Conservation (phyloP, 495 filamentous ascomycete species). For the Xylaria intraflava region DNA sequence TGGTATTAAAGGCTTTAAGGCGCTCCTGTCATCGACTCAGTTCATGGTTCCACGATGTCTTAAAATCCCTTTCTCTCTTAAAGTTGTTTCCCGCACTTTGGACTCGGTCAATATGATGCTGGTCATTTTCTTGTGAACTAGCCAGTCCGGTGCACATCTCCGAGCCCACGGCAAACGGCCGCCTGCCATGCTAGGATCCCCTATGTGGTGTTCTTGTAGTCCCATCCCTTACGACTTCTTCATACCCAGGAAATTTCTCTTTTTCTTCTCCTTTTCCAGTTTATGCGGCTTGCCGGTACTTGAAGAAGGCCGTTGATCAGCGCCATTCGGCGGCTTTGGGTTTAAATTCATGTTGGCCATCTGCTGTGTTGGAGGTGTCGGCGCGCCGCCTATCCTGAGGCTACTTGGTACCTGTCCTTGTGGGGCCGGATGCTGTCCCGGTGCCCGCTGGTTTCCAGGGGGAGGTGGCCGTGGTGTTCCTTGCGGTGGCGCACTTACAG, state of each 20-base stretch:
- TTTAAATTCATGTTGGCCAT: constrained; percentile 55
- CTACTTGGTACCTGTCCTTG: constrained; percentile 21
- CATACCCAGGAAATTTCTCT: constrained; percentile 68
- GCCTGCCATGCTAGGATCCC: not conserved
- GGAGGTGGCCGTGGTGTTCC: constrained; percentile 11
- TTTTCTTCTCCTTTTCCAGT: constrained; percentile 63
- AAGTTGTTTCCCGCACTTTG: not conserved
- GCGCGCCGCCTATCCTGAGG: constrained; percentile 17
- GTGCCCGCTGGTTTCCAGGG: constrained; percentile 30
- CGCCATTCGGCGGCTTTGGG: constrained; percentile 22
- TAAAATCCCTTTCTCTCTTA: not conserved
- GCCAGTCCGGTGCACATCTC: not conserved
- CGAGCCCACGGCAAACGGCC: not conserved
- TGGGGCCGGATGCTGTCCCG: constrained; percentile 21
- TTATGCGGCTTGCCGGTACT: constrained; percentile 42
- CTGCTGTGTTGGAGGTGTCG: constrained; percentile 48
- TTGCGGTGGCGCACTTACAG: constrained; percentile 28
- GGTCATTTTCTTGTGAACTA: not conserved
- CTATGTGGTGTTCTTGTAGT: not conserved
- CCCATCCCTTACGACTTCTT: constrained; percentile 39
- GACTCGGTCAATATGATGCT: not conserved
- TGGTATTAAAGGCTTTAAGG: not conserved
- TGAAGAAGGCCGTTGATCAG: constrained; percentile 26
- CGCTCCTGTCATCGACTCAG: too few relatives aligned
- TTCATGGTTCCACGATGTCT: not conserved